Evolutionary conservation across 2,329 filamentous ascomycete species (phyloP), one percentile per base, ranked within the genome.

Genomic region (Botrytis sinoallii): DNA sequence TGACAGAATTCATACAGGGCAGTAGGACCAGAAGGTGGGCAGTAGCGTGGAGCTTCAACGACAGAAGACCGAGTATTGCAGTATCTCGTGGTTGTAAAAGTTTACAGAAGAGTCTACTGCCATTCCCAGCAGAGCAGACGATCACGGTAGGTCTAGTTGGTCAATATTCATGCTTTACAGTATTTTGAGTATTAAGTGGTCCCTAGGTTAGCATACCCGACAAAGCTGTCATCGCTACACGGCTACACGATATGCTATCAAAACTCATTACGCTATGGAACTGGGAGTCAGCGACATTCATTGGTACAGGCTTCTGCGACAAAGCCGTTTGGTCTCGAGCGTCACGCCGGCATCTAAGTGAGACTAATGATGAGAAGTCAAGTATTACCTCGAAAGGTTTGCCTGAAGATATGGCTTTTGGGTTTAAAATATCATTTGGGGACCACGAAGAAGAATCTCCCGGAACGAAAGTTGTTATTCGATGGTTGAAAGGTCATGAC

Each of bases 11-110:
- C 77, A 85, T 93, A 0, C 93, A 95, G 74, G 93, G 93, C 0
- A 89, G 84, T 65, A 92, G 90, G 80, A 98, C 96, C 44, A 89
- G 91, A 70, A 86, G 96, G 29, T 98, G 95, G 95, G 93, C 91
- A 1, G 83, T 98, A 4, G 96, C 88, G 0, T 99, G 96, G 96
- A 97, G 92, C 78, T 97, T 94, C 83, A 84, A 85, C 2, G 85
- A 88, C 70, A 84, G 88, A 79, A 86, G 95, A 64, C 93, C 95
- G 3, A 81, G 84, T 7, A 81, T 85, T 73, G 77, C 80, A 60
- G 82, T 85, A 59, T 84, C 86, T 35, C 79, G 81, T 72, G 78
- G 75, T 7, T 71, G 79, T 38, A 63, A 32, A 14, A 79, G 77
- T 22, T 82, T 88, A 14, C 84, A 85, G 4, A 87, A 87, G 76